Evolutionary conservation across 768 basidiomycete species (phyloP), one percentile per base, ranked within the genome.

Genomic region (Amanita muscaria): DNA sequence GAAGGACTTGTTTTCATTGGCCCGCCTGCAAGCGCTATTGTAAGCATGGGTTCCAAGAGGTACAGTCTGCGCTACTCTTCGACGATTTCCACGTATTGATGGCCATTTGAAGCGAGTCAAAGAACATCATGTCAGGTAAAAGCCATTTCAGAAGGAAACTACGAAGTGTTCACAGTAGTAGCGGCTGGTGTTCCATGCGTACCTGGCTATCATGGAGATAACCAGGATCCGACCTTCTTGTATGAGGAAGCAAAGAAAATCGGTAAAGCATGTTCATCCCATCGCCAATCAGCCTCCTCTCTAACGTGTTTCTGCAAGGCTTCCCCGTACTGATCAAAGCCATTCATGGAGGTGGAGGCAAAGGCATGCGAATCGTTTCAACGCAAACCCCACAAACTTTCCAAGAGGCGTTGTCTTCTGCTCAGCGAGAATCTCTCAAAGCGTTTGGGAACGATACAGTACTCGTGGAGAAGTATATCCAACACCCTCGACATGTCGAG

Each of bases 11-110:
- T 84, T 2, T 96, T 93, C 57, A 90, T 97, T 49, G 92, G 92
- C 0, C 92, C 93, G 12, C 88, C 92, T 2, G 73, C 85, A 1
- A 75, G 73, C 53, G 91, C 93, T 23, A 97, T 97, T 50, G 65
- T 84, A 11, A 87, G 83, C 55, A 97, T 96, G 93, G 93, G 92
- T 1, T 92, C 88, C 0, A 96, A 97, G 70, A 89, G 90, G 86
- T 88, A 23, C 65, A 49, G 29, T 35, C 16, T 25, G 22, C 4
- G 21, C 7, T 22, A 24, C 15, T 27, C 18, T 38, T 14, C 27
- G 15, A 19, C 7, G 44, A 21, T 35, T 14, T 14, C 14, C 18
- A 23, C 31, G 25, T 44, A 33, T 24, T 30, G 23, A 38, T 19
- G 25, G 14, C 47, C 14, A 10, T 12, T 29, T 9, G n/a, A 46